phyloP scores from a whole-genome alignment of 768 basidiomycete species.

The Tephrocybe sp. region DNA sequence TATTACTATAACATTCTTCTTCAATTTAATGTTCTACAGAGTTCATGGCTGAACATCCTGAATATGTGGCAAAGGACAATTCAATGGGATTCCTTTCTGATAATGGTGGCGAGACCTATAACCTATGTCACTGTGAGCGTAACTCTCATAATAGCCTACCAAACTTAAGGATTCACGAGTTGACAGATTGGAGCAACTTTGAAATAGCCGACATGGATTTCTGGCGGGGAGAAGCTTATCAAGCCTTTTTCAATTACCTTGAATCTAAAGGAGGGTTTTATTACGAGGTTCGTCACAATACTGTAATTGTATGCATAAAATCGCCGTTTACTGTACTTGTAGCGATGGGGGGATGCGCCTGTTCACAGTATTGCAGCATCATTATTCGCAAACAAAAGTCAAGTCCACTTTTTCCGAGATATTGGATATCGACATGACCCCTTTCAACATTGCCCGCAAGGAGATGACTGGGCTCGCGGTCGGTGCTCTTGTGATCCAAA shows the following conservation, averaged over 20 bases:
- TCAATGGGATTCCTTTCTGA: constrained; percentile 75
- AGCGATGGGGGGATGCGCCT: constrained; percentile 83
- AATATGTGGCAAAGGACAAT: constrained; percentile 61
- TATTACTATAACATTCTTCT: neutral
- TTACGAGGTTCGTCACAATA: constrained; percentile 63
- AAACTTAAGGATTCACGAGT: neutral
- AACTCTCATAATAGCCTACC: neutral
- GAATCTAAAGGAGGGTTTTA: constrained; percentile 87
- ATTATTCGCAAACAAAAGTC: constrained; percentile 68
- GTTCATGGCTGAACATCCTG: constrained; percentile 62
- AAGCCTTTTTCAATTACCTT: constrained; percentile 77
- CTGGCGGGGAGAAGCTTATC: constrained; percentile 83
- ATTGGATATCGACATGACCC: constrained; percentile 83
- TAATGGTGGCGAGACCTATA: constrained; percentile 61
- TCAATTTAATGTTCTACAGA: constrained; percentile 33
- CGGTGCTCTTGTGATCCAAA: constrained; percentile 72
- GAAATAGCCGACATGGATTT: constrained; percentile 91
- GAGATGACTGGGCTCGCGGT: constrained; percentile 51
- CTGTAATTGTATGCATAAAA: neutral
- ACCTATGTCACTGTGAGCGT: constrained; percentile 62
- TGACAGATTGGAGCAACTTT: constrained; percentile 83
- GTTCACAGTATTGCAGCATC: constrained; percentile 79
- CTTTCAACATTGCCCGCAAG: constrained; percentile 74
- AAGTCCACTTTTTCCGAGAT: constrained; percentile 80
- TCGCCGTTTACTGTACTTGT: constrained; percentile 1